phyloP scores from a whole-genome alignment of 805 yeast species.

The Saccharomycopsis synnaedendra region DNA sequence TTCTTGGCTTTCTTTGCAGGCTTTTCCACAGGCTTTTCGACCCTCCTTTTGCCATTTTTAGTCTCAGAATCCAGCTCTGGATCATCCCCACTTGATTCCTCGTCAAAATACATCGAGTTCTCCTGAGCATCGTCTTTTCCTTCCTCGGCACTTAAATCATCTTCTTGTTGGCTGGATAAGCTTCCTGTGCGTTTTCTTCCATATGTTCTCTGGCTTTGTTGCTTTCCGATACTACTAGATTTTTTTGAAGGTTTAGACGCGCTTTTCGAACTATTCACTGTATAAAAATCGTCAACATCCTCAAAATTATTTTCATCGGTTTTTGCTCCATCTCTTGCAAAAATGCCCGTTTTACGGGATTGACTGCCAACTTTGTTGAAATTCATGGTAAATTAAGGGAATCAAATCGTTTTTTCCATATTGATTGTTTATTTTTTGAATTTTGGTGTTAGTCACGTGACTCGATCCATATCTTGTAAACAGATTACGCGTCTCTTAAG shows the following conservation, averaged over 20 bases:
- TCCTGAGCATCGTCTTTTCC: background rate
- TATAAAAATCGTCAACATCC: slow-evolving; percentile 55
- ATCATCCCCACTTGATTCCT: too few species aligned
- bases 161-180: too few species aligned
- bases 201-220: background rate
- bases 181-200: background rate
- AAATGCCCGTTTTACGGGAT: slow-evolving; percentile 58
- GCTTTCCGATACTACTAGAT: slow-evolving; percentile 12
- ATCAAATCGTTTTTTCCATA: background rate
- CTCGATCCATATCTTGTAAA: too few species aligned
- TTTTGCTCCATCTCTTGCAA: slow-evolving; percentile 33
- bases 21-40: background rate
- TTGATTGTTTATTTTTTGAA: background rate
- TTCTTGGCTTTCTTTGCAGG: background rate
- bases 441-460: too few species aligned
- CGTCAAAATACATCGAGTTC: background rate
- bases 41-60: background rate
- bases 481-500: too few species aligned
- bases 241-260: slow-evolving; percentile 14
- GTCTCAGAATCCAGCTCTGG: background rate
- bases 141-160: too few species aligned
- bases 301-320: slow-evolving; percentile 57
- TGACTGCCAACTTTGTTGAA: slow-evolving; percentile 40
- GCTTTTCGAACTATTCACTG: slow-evolving; percentile 25
- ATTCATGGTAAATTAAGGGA: slow-evolving; percentile 22